Percentiles rank a stretch among this genome's conserved stretches.
Conservation (phyloP, 495 filamentous ascomycete genomes). For the Rostrohypoxylon terebratum region DNA sequence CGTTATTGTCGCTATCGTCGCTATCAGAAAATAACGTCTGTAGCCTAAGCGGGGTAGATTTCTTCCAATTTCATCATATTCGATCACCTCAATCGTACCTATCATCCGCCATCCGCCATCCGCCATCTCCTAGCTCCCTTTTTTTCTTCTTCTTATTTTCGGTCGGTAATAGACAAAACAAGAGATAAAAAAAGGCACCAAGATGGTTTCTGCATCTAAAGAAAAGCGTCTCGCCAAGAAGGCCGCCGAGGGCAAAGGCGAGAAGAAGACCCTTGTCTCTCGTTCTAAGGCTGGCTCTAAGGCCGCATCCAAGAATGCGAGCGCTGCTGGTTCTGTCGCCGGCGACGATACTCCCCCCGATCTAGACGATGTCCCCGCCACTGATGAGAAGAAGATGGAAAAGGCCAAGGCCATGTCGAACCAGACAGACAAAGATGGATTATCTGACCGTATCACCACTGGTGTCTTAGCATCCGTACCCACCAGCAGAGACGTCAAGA, state of each 20-base stretch:
- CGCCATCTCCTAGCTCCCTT: not conserved
- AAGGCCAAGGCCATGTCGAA: conserved; percentile 77
- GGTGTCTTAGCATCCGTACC: conserved; percentile 90
- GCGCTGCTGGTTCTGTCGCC: conserved; percentile 73
- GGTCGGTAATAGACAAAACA: conserved; percentile 33
- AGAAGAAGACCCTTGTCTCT: conserved; percentile 78
- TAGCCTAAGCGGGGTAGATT: conserved; percentile 43
- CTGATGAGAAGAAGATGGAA: conserved; percentile 76
- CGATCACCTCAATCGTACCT: conserved; percentile 2
- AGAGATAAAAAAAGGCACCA: conserved; percentile 45
- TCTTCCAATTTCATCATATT: conserved; percentile 14
- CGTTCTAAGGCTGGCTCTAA: conserved; percentile 75
- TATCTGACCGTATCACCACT: conserved; percentile 98
- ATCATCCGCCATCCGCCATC: not conserved
- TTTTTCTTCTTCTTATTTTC: conserved; percentile 1
- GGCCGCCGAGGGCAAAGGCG: conserved; percentile 75
- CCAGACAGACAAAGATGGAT: conserved; percentile 94
- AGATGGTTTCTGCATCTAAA: conserved; percentile 95
- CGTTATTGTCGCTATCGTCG: not conserved
- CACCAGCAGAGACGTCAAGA: conserved; percentile 92
- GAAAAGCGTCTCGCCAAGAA: conserved; percentile 97
- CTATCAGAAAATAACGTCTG: conserved; percentile 4
- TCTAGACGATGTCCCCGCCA: conserved; percentile 74
- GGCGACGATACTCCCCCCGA: conserved; percentile 74
- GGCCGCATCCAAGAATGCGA: conserved; percentile 71